Evolutionary conservation across 495 filamentous ascomycete species (phyloP).

Genomic region (Melanomma pulvis-pyrius): DNA sequence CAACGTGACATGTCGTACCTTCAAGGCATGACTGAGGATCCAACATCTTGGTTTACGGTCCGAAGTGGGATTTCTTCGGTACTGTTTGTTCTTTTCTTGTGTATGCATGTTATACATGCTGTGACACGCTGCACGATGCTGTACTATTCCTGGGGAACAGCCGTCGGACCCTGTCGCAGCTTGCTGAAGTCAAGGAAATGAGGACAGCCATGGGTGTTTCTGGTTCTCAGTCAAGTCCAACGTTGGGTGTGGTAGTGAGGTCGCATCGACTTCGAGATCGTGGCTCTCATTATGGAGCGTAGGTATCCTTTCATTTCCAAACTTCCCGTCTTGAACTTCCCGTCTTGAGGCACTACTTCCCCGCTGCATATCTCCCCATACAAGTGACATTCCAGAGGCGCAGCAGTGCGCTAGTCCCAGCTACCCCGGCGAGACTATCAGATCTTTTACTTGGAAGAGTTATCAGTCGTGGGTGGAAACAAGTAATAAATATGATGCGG

Average conservation of each 20-base stretch:
- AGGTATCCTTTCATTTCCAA: not conserved
- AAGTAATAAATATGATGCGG: not conserved
- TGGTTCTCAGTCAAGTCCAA: not conserved
- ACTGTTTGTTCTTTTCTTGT: not conserved
- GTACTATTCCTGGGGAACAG: not conserved
- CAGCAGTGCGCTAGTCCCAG: not conserved
- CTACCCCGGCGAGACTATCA: no score
- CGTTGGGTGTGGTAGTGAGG: not conserved
- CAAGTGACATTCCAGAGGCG: not conserved
- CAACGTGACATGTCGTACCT: constrained; percentile 4
- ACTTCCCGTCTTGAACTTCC: not conserved
- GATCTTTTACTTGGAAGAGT: no score
- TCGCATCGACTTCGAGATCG: not conserved
- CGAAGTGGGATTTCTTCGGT: not conserved
- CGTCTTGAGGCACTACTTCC: not conserved
- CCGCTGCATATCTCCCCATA: not conserved
- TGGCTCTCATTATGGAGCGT: not conserved
- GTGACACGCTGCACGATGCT: not conserved
- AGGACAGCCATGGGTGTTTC: not conserved
- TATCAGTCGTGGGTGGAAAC: no score
- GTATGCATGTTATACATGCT: not conserved
- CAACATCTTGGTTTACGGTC: not conserved
- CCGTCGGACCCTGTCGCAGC: not conserved
- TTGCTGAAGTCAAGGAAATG: not conserved
- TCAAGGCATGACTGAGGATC: not conserved